These are phyloP conservation scores for Colletotrichum gloeosporioides DNA, from an alignment of 2,329 filamentous ascomycete genomes.

Conservation along the genomic window DNA sequence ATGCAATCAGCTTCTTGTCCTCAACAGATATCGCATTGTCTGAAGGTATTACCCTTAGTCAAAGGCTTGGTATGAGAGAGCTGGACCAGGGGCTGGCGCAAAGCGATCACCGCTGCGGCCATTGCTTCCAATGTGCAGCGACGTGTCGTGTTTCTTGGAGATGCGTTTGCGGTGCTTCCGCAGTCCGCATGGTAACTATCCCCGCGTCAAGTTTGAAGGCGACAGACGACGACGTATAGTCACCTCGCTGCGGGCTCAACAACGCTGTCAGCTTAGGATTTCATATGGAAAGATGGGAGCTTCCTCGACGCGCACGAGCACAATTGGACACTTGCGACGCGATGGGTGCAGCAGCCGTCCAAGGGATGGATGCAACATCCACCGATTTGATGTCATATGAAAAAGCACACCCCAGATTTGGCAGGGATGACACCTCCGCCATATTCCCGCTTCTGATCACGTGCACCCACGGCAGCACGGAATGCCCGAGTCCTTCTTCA, in stretches of 20 bases:
- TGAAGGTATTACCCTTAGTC: not conserved
- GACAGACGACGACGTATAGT: slow-evolving; percentile 1
- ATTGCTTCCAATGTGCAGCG: slow-evolving; percentile 22
- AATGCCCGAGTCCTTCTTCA: not conserved
- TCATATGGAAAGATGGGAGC: not conserved
- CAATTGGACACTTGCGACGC: not conserved
- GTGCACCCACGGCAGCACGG: not conserved
- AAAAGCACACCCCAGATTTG: not conserved
- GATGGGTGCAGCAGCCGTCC: not conserved
- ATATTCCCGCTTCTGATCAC: not conserved
- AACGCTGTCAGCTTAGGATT: not conserved
- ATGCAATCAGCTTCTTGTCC: not conserved
- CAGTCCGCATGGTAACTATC: slow-evolving; percentile 19
- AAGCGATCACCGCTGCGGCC: slow-evolving; percentile 17
- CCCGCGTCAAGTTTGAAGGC: not conserved
- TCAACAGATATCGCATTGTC: too few relatives aligned
- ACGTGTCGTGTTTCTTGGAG: slow-evolving; percentile 17
- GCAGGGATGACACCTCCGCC: not conserved
- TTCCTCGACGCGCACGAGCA: not conserved
- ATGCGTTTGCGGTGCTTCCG: slow-evolving; percentile 20
- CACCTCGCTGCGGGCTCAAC: not conserved
- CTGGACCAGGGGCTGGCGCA: slow-evolving; percentile 18
- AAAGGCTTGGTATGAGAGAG: not conserved
- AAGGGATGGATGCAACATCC: not conserved
- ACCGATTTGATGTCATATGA: slow-evolving; percentile 2